Conservation (phyloP, 352 stramenopile species). For the Phytophthora pistaciae region DNA sequence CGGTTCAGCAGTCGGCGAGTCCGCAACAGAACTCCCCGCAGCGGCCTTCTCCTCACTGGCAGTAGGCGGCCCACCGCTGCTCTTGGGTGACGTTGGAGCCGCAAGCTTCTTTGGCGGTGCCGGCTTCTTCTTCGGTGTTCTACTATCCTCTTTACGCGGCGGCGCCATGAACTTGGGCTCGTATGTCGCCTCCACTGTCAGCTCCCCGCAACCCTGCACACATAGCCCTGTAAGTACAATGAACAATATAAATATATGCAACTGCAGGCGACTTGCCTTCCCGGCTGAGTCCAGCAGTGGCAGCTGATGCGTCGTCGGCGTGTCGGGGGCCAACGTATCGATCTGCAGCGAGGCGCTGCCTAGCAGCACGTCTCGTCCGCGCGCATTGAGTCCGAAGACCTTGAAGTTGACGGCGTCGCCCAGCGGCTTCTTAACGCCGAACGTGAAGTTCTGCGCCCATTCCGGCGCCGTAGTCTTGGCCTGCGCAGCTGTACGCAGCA, state of each 20-base stretch:
- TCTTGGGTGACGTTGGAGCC: conserved; percentile 7
- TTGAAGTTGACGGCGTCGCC: conserved; percentile 55
- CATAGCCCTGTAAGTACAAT: not conserved
- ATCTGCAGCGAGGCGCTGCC: conserved; percentile 50
- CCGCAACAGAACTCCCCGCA: not conserved
- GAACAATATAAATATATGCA: not conserved
- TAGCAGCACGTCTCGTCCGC: conserved; percentile 49
- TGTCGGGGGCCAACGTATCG: conserved; percentile 42
- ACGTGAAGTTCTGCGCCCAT: conserved; percentile 66
- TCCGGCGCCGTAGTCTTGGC: conserved; percentile 52
- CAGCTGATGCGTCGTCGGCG: conserved; percentile 44
- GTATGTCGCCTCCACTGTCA: conserved; percentile 53
- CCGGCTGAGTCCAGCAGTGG: conserved; percentile 27
- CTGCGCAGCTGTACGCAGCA: conserved; percentile 55
- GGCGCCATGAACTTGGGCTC: conserved; percentile 51
- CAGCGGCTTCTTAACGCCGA: conserved; percentile 62
- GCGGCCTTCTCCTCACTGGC: conserved; percentile 19
- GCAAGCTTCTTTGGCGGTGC: conserved; percentile 12
- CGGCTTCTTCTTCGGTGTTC: conserved; percentile 12
- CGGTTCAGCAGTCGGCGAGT: not conserved
- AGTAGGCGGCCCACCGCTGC: not conserved
- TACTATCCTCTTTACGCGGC: conserved; percentile 9
- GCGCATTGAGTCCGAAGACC: conserved; percentile 58
- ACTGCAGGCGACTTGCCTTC: conserved; percentile 5
- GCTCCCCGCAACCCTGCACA: conserved; percentile 38